Percentiles rank a stretch among this genome's conserved stretches.
phyloP scores from a whole-genome alignment of 768 basidiomycete genomes.

The Kwoniella pini region DNA sequence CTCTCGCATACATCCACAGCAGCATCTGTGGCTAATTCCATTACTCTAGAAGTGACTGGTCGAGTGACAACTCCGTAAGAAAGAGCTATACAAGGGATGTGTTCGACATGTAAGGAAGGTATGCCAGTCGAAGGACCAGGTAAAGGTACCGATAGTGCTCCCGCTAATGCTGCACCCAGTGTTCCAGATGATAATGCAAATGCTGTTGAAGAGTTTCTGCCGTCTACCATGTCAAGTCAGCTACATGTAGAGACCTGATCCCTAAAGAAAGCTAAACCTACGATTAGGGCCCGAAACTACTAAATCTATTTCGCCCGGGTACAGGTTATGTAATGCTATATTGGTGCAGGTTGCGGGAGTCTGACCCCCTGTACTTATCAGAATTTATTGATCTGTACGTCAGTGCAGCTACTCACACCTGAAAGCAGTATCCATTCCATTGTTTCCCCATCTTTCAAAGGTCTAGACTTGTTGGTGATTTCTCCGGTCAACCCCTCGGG shows the following conservation, averaged over 20 bases:
- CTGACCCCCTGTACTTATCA: constrained; percentile 17
- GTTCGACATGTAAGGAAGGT: constrained; percentile 36
- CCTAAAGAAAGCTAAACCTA: constrained; percentile 17
- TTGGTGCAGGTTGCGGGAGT: constrained; percentile 83
- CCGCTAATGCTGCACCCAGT: constrained; percentile 84
- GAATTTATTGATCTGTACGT: not conserved
- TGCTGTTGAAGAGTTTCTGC: constrained; percentile 64
- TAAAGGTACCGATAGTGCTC: constrained; percentile 57
- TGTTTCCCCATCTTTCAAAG: constrained; percentile 72
- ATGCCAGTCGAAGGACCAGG: constrained; percentile 30
- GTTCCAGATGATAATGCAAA: constrained; percentile 90
- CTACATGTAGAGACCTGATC: too few relatives aligned
- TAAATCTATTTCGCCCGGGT: constrained; percentile 81
- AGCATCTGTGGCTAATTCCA: constrained; percentile 73
- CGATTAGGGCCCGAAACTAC: constrained; percentile 58
- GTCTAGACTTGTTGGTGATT: constrained; percentile 63
- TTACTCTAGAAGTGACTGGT: constrained; percentile 64
- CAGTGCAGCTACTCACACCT: constrained; percentile 62
- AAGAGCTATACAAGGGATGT: constrained; percentile 72
- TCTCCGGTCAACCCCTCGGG: constrained; percentile 62
- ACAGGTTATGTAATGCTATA: constrained; percentile 85
- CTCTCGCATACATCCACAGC: constrained; percentile 67
- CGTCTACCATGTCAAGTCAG: too few relatives aligned
- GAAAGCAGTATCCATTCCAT: constrained; percentile 91
- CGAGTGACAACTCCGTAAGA: constrained; percentile 79